Conservation (phyloP, 768 basidiomycete species). For the Trametes gibbosa region DNA sequence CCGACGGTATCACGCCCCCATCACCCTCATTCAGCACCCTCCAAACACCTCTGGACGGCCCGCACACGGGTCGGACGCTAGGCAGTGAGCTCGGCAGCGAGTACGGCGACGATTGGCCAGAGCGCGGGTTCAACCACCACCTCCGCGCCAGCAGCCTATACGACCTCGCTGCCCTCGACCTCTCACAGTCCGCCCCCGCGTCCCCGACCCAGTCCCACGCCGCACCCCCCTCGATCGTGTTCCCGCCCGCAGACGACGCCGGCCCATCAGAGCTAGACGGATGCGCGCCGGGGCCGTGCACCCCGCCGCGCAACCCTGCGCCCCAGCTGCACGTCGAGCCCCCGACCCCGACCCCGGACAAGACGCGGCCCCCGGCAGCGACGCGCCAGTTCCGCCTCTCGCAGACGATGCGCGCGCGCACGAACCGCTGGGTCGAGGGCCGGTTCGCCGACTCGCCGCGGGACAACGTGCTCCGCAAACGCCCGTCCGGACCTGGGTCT, state of each 20-base stretch:
- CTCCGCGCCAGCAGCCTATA: conserved; percentile 55
- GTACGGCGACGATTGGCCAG: conserved; percentile 45
- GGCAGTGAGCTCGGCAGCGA: conserved; percentile 60
- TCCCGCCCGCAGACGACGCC: not conserved
- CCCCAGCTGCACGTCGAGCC: conserved; percentile 27
- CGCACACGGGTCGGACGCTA: conserved; percentile 37
- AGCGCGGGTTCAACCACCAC: conserved; percentile 39
- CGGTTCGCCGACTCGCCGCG: conserved; percentile 36
- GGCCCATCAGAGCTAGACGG: not conserved
- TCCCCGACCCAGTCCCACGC: conserved; percentile 7
- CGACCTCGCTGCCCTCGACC: conserved; percentile 35
- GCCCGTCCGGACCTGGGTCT: not conserved
- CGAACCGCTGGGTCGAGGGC: conserved; percentile 56
- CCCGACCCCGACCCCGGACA: conserved; percentile 25
- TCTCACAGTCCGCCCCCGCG: conserved; percentile 16
- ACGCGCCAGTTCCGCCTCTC: conserved; percentile 36
- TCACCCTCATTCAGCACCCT: conserved; percentile 16
- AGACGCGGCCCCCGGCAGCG: conserved; percentile 13
- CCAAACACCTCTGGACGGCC: conserved; percentile 16
- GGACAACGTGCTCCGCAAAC: not conserved
- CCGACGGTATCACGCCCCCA: conserved; percentile 17
- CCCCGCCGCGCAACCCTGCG: conserved; percentile 14
- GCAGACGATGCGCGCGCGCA: conserved; percentile 55
- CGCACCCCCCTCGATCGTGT: not conserved
- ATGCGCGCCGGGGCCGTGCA: conserved; percentile 8